These are phyloP conservation scores for Calonectria pseudoturangicola DNA, from an alignment of 2,329 filamentous ascomycete genomes.

Conservation along the genomic window DNA sequence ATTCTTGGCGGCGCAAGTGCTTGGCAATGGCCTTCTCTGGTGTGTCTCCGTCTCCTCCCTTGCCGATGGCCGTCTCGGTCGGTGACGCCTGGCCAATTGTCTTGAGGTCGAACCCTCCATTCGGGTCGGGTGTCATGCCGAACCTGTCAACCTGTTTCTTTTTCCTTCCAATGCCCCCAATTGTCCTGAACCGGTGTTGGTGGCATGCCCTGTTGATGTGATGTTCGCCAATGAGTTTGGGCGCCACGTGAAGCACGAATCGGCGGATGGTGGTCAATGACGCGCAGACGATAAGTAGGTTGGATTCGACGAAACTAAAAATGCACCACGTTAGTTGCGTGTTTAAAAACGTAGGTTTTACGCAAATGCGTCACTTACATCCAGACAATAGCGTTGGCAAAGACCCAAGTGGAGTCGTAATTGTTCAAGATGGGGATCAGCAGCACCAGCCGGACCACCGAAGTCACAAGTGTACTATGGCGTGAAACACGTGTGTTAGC, in stretches of 20 bases:
- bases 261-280: constrained; percentile 60
- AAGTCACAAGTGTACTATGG: constrained; percentile 60
- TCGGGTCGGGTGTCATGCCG: constrained; percentile 36
- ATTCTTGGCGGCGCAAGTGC: constrained; percentile 50
- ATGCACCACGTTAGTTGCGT: constrained; percentile 22
- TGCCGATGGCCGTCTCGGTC: constrained; percentile 40
- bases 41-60: constrained; percentile 41
- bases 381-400: constrained; percentile 56
- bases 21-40: constrained; percentile 40
- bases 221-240: constrained; percentile 50
- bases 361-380: constrained; percentile 48
- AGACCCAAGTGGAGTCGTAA: constrained; percentile 57
- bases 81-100: constrained; percentile 50
- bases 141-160: constrained; percentile 38
- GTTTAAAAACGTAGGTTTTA: not conserved
- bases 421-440: constrained; percentile 53
- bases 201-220: constrained; percentile 28
- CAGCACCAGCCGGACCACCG: constrained; percentile 57
- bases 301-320: constrained; percentile 59
- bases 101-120: constrained; percentile 47
- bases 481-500: constrained; percentile 27
- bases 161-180: constrained; percentile 39
- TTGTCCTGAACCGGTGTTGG: constrained; percentile 47
- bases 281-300: constrained; percentile 61
- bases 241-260: constrained; percentile 58